Conservation (phyloP, 495 filamentous ascomycete genomes). For the Xylaria venustula region DNA sequence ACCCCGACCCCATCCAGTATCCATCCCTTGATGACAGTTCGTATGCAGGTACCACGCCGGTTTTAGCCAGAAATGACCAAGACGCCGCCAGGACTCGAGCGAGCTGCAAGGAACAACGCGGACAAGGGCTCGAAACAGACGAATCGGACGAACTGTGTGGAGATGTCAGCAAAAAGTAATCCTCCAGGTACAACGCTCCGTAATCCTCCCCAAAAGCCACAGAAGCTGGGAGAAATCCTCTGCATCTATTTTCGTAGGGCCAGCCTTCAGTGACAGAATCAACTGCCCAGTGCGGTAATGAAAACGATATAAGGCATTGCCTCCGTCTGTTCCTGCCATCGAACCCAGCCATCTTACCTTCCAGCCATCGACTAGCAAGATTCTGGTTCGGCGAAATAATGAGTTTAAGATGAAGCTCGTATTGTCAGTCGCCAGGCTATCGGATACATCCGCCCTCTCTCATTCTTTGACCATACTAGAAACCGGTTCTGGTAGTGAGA, state of each 20-base stretch:
- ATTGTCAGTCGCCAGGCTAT: too few species aligned
- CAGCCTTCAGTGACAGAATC: background rate
- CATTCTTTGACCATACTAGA: too few species aligned
- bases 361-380: background rate
- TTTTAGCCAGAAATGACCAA: background rate
- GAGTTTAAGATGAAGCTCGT: too few species aligned
- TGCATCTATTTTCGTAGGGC: background rate
- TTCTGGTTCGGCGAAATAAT: background rate
- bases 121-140: background rate
- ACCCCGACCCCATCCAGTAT: background rate
- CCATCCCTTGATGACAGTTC: conserved; percentile 1
- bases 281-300: background rate
- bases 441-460: too few species aligned
- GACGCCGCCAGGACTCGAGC: background rate
- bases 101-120: conserved; percentile 11
- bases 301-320: background rate
- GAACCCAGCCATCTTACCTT: background rate
- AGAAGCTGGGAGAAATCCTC: too few species aligned
- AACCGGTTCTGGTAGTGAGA: too few species aligned
- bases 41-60: conserved; percentile 7
- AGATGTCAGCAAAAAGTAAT: conserved; percentile 1
- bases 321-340: background rate
- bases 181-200: too few species aligned
- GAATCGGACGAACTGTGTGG: conserved; percentile 4
- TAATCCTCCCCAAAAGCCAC: too few species aligned